Conservation (phyloP, 2,329 filamentous ascomycete species). For the Coniella lustricola region DNA sequence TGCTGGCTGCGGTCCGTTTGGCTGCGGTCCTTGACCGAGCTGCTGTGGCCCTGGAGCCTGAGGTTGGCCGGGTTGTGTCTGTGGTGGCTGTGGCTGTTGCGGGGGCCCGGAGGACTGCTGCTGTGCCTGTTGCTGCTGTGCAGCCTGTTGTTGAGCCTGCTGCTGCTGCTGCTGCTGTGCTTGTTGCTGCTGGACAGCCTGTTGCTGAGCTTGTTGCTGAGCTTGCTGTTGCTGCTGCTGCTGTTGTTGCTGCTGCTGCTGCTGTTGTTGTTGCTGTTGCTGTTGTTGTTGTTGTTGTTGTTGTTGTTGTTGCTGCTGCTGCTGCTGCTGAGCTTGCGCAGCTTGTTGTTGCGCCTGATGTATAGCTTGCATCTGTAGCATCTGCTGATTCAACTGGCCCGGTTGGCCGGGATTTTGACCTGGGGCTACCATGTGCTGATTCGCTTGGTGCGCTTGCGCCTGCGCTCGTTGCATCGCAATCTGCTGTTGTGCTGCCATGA, state of each 20-base stretch:
- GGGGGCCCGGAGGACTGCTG: slow-evolving; percentile 12
- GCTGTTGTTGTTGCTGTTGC: slow-evolving; percentile 13
- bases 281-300: slow-evolving; percentile 14
- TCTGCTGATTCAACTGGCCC: slow-evolving; percentile 41
- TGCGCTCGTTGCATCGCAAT: slow-evolving; percentile 31
- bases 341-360: slow-evolving; percentile 26
- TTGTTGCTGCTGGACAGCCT: slow-evolving; percentile 41
- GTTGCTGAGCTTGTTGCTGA: slow-evolving; percentile 35
- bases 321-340: slow-evolving; percentile 33
- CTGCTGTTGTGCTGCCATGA: slow-evolving; percentile 41
- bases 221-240: slow-evolving; percentile 26
- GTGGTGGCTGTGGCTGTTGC: slow-evolving; percentile 18
- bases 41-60: slow-evolving; percentile 27
- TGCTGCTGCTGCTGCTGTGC: slow-evolving; percentile 32
- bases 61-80: slow-evolving; percentile 20
- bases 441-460: slow-evolving; percentile 34
- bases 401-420: slow-evolving; percentile 39
- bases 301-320: slow-evolving; percentile 25
- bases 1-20: slow-evolving; percentile 28
- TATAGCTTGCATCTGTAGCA: slow-evolving; percentile 33
- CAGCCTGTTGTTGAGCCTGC: slow-evolving; percentile 32
- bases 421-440: slow-evolving; percentile 35
- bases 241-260: slow-evolving; percentile 22
- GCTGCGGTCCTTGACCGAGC: slow-evolving; percentile 26
- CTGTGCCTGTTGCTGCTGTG: slow-evolving; percentile 21